These are phyloP conservation scores for Osmanthus fragrans DNA, from an alignment of 257 asterid genomes.

Conservation along the genomic window DNA sequence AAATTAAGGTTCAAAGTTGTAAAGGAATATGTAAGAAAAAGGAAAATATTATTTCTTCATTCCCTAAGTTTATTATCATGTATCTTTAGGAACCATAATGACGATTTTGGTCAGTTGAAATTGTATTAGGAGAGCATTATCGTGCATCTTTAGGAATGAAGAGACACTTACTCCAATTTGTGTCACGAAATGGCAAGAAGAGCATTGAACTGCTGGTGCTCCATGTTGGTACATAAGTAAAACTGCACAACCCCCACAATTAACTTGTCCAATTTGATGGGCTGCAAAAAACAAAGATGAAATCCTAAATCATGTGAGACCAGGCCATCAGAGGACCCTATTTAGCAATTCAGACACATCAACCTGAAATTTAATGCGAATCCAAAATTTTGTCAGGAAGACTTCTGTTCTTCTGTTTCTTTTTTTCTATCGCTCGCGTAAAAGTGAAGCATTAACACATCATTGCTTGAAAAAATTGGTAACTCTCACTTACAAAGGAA, in stretches of 20 bases:
- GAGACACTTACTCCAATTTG: conserved; percentile 66
- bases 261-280: conserved; percentile 84
- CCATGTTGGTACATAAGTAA: conserved; percentile 87
- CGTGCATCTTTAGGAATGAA: conserved; percentile 17
- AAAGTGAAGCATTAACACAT: background rate
- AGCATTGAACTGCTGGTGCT: conserved; percentile 74
- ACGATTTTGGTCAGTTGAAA: background rate
- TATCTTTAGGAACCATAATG: background rate
- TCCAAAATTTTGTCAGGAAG: background rate
- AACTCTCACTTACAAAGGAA: background rate
- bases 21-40: too few species aligned
- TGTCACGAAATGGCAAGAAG: conserved; percentile 70
- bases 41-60: too few species aligned
- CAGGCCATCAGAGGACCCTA: conserved; percentile 9
- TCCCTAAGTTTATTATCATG: too few species aligned
- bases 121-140: background rate
- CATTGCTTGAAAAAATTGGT: background rate
- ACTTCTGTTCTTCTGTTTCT: background rate
- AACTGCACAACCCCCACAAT: conserved; percentile 69
- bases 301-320: background rate
- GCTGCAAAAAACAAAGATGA: conserved; percentile 43
- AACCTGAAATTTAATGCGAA: background rate
- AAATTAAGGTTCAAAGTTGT: too few species aligned
- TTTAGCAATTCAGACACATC: background rate
- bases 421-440: background rate